Percentiles rank a stretch among this genome's conserved stretches.
phyloP scores from a whole-genome alignment of 1,139 yeast genomes.

The Taphrina confusa region DNA sequence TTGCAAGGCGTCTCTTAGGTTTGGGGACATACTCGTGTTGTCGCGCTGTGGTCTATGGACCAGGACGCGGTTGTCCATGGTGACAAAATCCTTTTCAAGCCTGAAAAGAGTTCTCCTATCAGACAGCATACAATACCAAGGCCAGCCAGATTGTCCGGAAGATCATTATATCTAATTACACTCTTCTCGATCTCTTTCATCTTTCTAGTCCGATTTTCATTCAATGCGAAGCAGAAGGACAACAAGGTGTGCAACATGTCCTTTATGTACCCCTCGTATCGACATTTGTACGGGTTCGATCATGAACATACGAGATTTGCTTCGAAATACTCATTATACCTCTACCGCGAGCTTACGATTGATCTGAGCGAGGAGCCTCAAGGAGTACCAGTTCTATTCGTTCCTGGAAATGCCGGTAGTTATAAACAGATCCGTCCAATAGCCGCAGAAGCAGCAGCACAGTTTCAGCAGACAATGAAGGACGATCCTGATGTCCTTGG shows the following conservation, averaged over 20 bases:
- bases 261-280: slow-evolving; percentile 62
- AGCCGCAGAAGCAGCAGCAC: slow-evolving; percentile 62
- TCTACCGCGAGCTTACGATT: slow-evolving; percentile 65
- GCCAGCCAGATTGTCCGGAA: neutral
- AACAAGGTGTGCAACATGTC: slow-evolving; percentile 42
- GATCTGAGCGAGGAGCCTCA: slow-evolving; percentile 49
- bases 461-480: slow-evolving; percentile 37
- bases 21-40: too few species aligned
- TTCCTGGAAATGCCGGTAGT: slow-evolving; percentile 98
- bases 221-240: slow-evolving; percentile 40
- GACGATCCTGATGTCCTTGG: slow-evolving; percentile 22
- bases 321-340: slow-evolving; percentile 72
- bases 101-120: neutral
- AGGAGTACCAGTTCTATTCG: slow-evolving; percentile 86
- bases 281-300: slow-evolving; percentile 71
- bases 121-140: neutral
- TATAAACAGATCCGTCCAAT: slow-evolving; percentile 85
- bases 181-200: slow-evolving; percentile 9
- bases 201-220: slow-evolving; percentile 36
- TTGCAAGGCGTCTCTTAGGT: too few species aligned
- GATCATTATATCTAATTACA: slow-evolving; percentile 13
- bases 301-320: slow-evolving; percentile 70
- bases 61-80: slow-evolving; percentile 8
- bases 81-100: slow-evolving; percentile 2
- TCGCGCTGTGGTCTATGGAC: slow-evolving; percentile 4